A percentile compares a stretch with the other conserved stretches of the same genome.
Conservation (phyloP, 2,329 filamentous ascomycete species). For the Ambrosiella cleistominuta region DNA sequence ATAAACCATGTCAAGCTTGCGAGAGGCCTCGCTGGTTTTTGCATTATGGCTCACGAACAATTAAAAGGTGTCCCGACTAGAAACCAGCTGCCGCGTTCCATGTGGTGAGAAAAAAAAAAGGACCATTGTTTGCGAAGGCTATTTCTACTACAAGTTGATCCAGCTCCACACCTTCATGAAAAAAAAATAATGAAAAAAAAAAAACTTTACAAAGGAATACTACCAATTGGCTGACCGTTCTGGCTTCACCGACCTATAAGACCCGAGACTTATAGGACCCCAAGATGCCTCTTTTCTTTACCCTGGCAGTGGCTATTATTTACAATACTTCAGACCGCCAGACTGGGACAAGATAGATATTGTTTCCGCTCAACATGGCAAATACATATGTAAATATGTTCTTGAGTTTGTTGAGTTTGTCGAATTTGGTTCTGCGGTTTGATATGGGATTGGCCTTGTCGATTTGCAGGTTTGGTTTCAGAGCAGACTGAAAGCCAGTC, state of each 20-base stretch:
- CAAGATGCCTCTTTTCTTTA: not conserved
- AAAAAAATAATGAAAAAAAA: not conserved
- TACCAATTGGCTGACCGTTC: not conserved
- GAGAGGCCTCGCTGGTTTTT: not conserved
- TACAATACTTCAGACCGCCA: not conserved
- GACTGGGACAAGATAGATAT: not conserved
- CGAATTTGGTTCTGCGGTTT: too few relatives aligned
- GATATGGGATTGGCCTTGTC: too few relatives aligned
- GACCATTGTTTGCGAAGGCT: not conserved
- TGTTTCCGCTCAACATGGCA: too few relatives aligned
- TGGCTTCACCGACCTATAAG: not conserved
- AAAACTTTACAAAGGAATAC: not conserved
- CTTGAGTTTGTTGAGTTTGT: too few relatives aligned
- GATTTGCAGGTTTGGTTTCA: too few relatives aligned
- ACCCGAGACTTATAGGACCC: not conserved
- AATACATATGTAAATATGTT: too few relatives aligned
- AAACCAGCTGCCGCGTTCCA: not conserved
- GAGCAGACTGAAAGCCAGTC: too few relatives aligned
- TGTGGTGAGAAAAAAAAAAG: not conserved
- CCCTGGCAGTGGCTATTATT: not conserved
- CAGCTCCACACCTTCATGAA: not conserved
- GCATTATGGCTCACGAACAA: not conserved
- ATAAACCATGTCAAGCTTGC: not conserved
- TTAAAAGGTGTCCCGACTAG: not conserved
- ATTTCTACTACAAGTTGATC: not conserved